Percentiles rank a stretch among this genome's conserved stretches.
Conservation (phyloP, 2,329 filamentous ascomycete genomes). For the Acrocalymma vagum region DNA sequence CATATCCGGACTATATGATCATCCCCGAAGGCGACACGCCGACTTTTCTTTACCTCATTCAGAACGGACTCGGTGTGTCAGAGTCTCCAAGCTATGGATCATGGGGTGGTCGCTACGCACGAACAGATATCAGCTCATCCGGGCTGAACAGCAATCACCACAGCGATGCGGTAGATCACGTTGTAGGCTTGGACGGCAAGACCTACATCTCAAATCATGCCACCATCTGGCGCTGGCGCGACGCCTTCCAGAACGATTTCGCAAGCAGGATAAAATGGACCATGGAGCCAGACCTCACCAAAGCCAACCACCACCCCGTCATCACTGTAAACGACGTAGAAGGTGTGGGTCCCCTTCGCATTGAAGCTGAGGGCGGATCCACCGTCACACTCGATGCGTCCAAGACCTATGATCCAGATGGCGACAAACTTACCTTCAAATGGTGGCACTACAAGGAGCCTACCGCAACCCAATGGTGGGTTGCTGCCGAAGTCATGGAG, state of each 20-base stretch:
- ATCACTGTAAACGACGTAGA: slow-evolving; percentile 52
- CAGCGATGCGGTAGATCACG: slow-evolving; percentile 48
- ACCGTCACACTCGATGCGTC: slow-evolving; percentile 56
- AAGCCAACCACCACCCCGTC: slow-evolving; percentile 59
- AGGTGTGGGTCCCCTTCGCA: slow-evolving; percentile 47
- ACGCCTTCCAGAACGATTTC: slow-evolving; percentile 62
- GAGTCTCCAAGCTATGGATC: slow-evolving; percentile 59
- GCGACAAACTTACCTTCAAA: slow-evolving; percentile 52
- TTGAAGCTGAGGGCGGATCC: slow-evolving; percentile 53
- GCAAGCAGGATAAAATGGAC: slow-evolving; percentile 60
- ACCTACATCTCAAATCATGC: slow-evolving; percentile 55
- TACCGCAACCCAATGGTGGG: slow-evolving; percentile 54
- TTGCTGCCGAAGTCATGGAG: slow-evolving; percentile 51
- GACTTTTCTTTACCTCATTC: slow-evolving; percentile 59
- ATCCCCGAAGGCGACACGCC: slow-evolving; percentile 65
- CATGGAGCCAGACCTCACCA: slow-evolving; percentile 40
- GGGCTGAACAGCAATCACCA: slow-evolving; percentile 47
- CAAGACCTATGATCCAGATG: slow-evolving; percentile 58
- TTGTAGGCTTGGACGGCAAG: slow-evolving; percentile 41
- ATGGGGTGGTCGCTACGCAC: slow-evolving; percentile 59
- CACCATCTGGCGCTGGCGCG: slow-evolving; percentile 63
- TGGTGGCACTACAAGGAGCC: slow-evolving; percentile 61
- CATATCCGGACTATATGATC: slow-evolving; percentile 56
- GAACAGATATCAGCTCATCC: slow-evolving; percentile 43
- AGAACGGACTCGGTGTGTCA: slow-evolving; percentile 57